Evolutionary conservation across 768 basidiomycete genomes (phyloP).

Genomic region (Suillus subluteus): DNA sequence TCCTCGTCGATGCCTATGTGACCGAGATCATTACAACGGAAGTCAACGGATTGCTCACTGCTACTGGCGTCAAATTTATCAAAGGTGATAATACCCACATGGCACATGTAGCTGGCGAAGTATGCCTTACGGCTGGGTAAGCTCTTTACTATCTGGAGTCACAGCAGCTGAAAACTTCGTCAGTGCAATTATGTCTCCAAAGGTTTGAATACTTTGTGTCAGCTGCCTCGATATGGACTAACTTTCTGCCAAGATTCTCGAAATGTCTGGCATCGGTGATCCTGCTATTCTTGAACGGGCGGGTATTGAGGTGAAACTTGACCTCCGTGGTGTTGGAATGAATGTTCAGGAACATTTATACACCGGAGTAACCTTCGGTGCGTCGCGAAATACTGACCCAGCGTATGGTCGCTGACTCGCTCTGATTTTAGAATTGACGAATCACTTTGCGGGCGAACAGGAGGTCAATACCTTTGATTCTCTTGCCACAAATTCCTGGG

Average conservation of each 20-base stretch:
- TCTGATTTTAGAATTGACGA: neutral
- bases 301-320: constrained; percentile 38
- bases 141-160: constrained; percentile 4
- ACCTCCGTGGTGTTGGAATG: constrained; percentile 49
- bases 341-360: constrained; percentile 57
- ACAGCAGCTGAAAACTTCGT: neutral
- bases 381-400: neutral
- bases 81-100: constrained; percentile 30
- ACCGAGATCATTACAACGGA: constrained; percentile 27
- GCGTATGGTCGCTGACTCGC: neutral
- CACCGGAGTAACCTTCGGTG: constrained; percentile 31
- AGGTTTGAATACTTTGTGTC: neutral
- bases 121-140: constrained; percentile 51
- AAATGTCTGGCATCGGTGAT: constrained; percentile 61
- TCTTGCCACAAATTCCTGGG: neutral
- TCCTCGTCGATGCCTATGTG: constrained; percentile 33
- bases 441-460: neutral
- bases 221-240: neutral
- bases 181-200: constrained; percentile 44
- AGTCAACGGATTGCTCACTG: constrained; percentile 31
- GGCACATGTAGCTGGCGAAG: constrained; percentile 50
- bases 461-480: neutral
- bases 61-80: constrained; percentile 52
- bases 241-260: constrained; percentile 48
- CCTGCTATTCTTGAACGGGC: constrained; percentile 40